Percentiles rank a stretch among this genome's conserved stretches.
Evolutionary conservation across 345 rosid genomes (phyloP).

Genomic region (Linum usitatissimum): DNA sequence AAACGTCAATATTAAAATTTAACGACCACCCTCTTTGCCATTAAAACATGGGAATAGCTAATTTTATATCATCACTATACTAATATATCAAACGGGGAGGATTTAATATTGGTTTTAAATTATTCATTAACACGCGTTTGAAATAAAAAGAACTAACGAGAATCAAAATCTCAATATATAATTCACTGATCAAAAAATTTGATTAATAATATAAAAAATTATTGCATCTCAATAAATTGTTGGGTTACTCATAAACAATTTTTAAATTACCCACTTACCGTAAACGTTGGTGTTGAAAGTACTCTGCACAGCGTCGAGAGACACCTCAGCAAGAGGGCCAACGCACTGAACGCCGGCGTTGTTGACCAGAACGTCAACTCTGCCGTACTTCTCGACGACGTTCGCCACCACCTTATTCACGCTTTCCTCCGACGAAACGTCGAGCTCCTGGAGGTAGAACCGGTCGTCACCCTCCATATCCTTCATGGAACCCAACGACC

Average conservation of each 20-base stretch:
- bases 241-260: too few relatives aligned
- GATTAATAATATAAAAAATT: too few relatives aligned
- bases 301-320: conserved; percentile 42
- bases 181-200: too few relatives aligned
- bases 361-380: conserved; percentile 69
- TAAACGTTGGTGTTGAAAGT: conserved; percentile 66
- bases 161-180: too few relatives aligned
- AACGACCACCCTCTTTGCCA: not conserved
- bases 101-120: too few relatives aligned
- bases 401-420: conserved; percentile 33
- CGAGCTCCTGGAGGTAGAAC: conserved; percentile 56
- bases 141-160: too few relatives aligned
- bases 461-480: conserved; percentile 59
- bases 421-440: conserved; percentile 57
- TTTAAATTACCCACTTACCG: conserved; percentile 33
- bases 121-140: too few relatives aligned
- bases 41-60: not conserved
- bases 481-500: conserved; percentile 49
- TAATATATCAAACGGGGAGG: too few relatives aligned
- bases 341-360: conserved; percentile 81
- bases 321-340: conserved; percentile 76
- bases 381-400: conserved; percentile 51
- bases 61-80: too few relatives aligned
- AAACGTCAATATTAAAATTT: too few relatives aligned
- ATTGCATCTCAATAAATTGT: too few relatives aligned